These are phyloP conservation scores for Eucalyptus guilfoylei DNA, from an alignment of 345 rosid genomes.

Conservation along the genomic window DNA sequence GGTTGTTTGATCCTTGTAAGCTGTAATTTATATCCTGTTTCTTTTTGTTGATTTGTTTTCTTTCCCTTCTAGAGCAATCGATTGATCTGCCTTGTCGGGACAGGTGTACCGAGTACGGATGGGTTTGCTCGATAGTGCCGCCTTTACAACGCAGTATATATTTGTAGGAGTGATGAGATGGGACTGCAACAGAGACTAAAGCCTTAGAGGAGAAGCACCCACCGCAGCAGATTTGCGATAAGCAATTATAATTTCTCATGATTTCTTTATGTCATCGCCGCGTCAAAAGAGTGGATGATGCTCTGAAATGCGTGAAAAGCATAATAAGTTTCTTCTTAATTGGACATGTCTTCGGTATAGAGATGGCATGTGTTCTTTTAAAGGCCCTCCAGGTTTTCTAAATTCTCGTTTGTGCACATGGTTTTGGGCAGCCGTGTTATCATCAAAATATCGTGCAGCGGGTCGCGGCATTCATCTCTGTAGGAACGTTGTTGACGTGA, in stretches of 20 bases:
- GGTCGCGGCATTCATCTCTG: neutral
- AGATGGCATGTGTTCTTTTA: neutral
- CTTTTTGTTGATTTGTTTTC: too few relatives aligned
- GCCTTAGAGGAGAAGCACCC: conserved; percentile 87
- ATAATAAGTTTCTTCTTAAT: neutral
- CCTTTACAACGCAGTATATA: conserved; percentile 60
- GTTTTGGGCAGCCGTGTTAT: neutral
- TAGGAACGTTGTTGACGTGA: neutral
- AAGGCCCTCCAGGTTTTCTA: neutral
- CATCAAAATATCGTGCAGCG: neutral
- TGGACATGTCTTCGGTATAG: neutral
- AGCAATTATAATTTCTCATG: conserved; percentile 18
- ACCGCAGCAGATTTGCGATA: conserved; percentile 77
- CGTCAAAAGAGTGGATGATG: neutral
- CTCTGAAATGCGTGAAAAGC: neutral
- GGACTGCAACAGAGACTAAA: conserved; percentile 92
- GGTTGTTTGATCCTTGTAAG: too few relatives aligned
- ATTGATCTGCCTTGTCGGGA: neutral
- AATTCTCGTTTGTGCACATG: neutral
- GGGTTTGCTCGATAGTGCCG: conserved; percentile 93
- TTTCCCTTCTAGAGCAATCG: neutral
- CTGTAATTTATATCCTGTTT: too few relatives aligned
- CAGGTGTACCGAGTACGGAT: conserved; percentile 87
- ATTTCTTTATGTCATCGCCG: neutral
- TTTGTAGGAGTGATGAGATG: conserved; percentile 94